A percentile compares a stretch with the other conserved stretches of the same genome.
phyloP scores from a whole-genome alignment of 345 rosid species.

The Brassica carinata region DNA sequence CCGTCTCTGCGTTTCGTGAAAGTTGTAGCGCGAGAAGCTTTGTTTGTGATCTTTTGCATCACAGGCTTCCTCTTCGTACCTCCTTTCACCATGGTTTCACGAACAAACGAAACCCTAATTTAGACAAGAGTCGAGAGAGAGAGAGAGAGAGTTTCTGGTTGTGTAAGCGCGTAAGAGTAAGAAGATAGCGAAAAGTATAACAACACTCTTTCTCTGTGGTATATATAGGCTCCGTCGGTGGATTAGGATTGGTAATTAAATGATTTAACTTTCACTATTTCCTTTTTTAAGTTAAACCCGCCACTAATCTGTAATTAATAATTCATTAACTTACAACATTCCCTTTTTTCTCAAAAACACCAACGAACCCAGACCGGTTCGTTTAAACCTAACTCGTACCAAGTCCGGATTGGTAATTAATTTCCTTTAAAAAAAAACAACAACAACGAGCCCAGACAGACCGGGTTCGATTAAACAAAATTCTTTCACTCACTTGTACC shows the following conservation, averaged over 20 bases:
- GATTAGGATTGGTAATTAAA: not conserved
- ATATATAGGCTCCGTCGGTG: not conserved
- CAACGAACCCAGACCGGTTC: not conserved
- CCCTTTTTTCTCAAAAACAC: not conserved
- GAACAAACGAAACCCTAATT: not conserved
- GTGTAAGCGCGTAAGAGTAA: not conserved
- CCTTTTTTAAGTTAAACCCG: not conserved
- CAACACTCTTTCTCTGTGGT: not conserved
- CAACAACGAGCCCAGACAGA: no score
- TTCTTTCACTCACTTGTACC: not conserved
- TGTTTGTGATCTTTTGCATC: not conserved
- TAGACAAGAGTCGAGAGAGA: not conserved
- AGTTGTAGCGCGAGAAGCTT: not conserved
- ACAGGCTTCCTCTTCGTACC: not conserved
- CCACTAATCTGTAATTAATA: not conserved
- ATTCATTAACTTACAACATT: not conserved
- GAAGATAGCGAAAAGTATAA: not conserved
- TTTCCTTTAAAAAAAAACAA: no score
- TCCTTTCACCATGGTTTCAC: conserved; percentile 6
- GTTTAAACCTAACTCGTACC: not conserved
- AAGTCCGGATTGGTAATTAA: no score
- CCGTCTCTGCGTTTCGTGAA: not conserved
- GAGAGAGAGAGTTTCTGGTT: not conserved
- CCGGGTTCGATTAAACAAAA: no score
- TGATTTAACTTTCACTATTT: not conserved